phyloP scores from a whole-genome alignment of 2,329 filamentous ascomycete species.

The Talaromyces piceae region DNA sequence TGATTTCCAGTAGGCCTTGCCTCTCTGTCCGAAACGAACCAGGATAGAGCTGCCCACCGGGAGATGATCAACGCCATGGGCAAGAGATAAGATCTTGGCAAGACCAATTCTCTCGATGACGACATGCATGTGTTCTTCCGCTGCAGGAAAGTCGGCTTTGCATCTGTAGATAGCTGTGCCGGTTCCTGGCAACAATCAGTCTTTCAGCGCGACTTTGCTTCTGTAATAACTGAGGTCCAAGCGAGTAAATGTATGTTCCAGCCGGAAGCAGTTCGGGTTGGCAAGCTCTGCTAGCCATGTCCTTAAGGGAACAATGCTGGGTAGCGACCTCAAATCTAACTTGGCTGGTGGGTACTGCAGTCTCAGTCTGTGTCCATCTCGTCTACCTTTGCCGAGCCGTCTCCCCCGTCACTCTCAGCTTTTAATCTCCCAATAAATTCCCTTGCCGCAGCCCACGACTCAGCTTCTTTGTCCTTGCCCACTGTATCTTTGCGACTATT shows the following conservation, averaged over 20 bases:
- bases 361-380: constrained; percentile 28
- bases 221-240: background rate
- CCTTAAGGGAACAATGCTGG: background rate
- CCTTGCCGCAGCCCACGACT: constrained; percentile 62
- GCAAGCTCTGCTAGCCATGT: too few relatives aligned
- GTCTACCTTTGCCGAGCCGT: constrained; percentile 13
- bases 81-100: constrained; percentile 7
- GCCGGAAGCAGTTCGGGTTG: too few relatives aligned
- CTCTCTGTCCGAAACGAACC: constrained; percentile 74
- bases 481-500: constrained; percentile 80
- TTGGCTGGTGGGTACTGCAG: too few relatives aligned
- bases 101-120: background rate
- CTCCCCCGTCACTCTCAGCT: constrained; percentile 10
- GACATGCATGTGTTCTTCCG: background rate
- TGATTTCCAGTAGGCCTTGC: constrained; percentile 49
- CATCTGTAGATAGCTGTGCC: background rate
- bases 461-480: constrained; percentile 73
- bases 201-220: background rate
- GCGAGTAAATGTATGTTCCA: background rate
- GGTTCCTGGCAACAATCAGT: background rate
- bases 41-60: constrained; percentile 74
- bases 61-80: constrained; percentile 69
- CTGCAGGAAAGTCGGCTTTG: background rate
- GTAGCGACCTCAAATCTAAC: too few relatives aligned
- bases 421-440: constrained; percentile 44